A percentile compares a stretch with the other conserved stretches of the same genome.
These are phyloP conservation scores for Biancaea sappan DNA, from an alignment of 306 rosid species.

Conservation along the genomic window DNA sequence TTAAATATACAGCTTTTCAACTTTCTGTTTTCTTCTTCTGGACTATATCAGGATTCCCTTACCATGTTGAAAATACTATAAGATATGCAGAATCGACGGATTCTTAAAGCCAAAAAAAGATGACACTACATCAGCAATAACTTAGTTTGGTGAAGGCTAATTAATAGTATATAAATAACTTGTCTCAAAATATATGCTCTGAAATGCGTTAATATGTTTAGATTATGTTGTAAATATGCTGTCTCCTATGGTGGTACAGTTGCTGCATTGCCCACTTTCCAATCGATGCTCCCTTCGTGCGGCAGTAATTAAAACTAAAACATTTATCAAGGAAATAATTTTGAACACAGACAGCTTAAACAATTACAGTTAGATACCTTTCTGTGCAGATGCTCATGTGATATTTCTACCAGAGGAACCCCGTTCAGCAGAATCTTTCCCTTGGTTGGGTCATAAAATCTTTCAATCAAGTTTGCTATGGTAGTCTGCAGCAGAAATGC, in stretches of 20 bases:
- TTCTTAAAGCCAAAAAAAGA: slow-evolving; percentile 3
- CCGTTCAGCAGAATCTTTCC: slow-evolving; percentile 75
- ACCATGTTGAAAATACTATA: background rate
- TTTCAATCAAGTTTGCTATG: slow-evolving; percentile 86
- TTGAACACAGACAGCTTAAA: background rate
- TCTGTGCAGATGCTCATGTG: slow-evolving; percentile 74
- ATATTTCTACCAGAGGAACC: slow-evolving; percentile 73
- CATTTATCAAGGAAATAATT: background rate
- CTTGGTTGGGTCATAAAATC: slow-evolving; percentile 81
- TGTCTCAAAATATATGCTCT: background rate
- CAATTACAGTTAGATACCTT: slow-evolving; percentile 48
- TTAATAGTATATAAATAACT: background rate
- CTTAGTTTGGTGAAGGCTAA: background rate
- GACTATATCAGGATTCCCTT: background rate
- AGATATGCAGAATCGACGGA: background rate
- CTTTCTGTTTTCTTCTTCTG: background rate
- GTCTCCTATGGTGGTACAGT: slow-evolving; percentile 9
- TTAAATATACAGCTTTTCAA: slow-evolving; percentile 19
- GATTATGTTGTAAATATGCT: background rate
- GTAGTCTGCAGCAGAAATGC: slow-evolving; percentile 66
- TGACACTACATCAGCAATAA: slow-evolving; percentile 13
- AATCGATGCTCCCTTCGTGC: background rate
- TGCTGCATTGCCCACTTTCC: slow-evolving; percentile 23
- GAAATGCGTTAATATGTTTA: background rate
- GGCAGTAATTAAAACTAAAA: background rate